Evolutionary conservation across 192 early-diverging fungal genomes (phyloP).

Genomic region (Phycomyces nitens): DNA sequence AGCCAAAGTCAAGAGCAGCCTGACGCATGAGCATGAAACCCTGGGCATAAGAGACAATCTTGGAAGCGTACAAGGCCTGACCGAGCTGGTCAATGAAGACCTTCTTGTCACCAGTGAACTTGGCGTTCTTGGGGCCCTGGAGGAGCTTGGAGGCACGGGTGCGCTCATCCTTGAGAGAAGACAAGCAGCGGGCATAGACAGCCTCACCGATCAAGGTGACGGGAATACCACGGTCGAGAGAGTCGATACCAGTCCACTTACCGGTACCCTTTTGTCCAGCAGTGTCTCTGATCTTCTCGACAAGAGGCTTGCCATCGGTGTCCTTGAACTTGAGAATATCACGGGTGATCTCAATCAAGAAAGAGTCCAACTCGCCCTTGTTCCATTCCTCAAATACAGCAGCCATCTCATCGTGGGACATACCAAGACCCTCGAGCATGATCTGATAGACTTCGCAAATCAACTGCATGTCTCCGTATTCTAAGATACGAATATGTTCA

Average conservation of each 20-base stretch:
- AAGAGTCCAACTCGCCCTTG: conserved; percentile 95
- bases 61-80: conserved; percentile 94
- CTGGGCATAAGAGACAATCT: conserved; percentile 98
- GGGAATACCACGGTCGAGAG: conserved; percentile 93
- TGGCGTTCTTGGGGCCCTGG: conserved; percentile 59
- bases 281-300: conserved; percentile 93
- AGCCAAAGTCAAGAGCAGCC: conserved; percentile 85
- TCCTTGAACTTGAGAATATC: conserved; percentile 95
- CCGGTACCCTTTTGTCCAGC: conserved; percentile 98
- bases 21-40: conserved; percentile 98
- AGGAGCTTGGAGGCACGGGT: conserved; percentile 85
- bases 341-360: conserved; percentile 93
- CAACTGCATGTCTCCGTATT: conserved; percentile 99
- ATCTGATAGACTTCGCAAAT: conserved; percentile 94
- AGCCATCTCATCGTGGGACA: conserved; percentile 83
- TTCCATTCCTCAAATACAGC: conserved; percentile 93
- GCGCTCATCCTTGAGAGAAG: conserved; percentile 95
- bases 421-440: conserved; percentile 82
- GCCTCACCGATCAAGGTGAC: conserved; percentile 98
- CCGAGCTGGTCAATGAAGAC: conserved; percentile 86
- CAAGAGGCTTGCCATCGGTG: conserved; percentile 77
- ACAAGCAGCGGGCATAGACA: conserved; percentile 95
- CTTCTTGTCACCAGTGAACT: conserved; percentile 84
- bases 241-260: conserved; percentile 96
- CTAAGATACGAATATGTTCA: conserved; percentile 14